phyloP scores from a whole-genome alignment of 2,329 filamentous ascomycete genomes.

The Zasmidium cellare region DNA sequence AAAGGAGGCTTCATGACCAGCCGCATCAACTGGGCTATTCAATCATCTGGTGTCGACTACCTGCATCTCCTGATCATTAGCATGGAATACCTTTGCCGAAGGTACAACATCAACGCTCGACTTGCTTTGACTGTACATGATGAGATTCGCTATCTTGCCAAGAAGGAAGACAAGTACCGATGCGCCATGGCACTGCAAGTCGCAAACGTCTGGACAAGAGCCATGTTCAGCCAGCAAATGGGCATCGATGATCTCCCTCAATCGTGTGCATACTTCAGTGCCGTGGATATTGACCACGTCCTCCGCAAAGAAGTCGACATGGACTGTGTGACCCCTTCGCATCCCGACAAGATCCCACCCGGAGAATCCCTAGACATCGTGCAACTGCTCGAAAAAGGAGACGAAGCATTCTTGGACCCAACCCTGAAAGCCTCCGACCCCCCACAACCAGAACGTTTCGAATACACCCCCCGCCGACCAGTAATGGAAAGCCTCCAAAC shows the following conservation, averaged over 20 bases:
- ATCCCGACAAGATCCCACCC: slow-evolving; percentile 72
- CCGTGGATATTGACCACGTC: slow-evolving; percentile 91
- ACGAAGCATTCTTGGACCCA: slow-evolving; percentile 68
- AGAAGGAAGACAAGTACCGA: slow-evolving; percentile 80
- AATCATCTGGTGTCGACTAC: slow-evolving; percentile 96
- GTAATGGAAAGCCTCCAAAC: slow-evolving; percentile 70
- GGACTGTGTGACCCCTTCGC: slow-evolving; percentile 91
- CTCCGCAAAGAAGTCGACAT: slow-evolving; percentile 98
- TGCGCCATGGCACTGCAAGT: slow-evolving; percentile 91
- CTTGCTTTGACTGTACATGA: slow-evolving; percentile 95
- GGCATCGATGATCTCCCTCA: slow-evolving; percentile 95
- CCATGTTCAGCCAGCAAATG: slow-evolving; percentile 96
- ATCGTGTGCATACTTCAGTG: slow-evolving; percentile 91
- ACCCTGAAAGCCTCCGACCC: slow-evolving; percentile 57
- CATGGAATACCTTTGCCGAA: slow-evolving; percentile 90
- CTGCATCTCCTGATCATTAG: slow-evolving; percentile 87
- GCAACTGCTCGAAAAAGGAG: slow-evolving; percentile 72
- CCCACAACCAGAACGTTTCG: slow-evolving; percentile 62
- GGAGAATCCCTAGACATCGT: slow-evolving; percentile 86
- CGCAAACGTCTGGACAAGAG: slow-evolving; percentile 92
- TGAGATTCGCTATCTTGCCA: slow-evolving; percentile 92
- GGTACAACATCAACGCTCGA: slow-evolving; percentile 81
- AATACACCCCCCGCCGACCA: slow-evolving; percentile 69
- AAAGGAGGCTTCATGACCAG: slow-evolving; percentile 93
- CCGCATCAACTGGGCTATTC: slow-evolving; percentile 98